Conservation (phyloP, 2,329 filamentous ascomycete genomes). For the Pseudocercospora eumusae region DNA sequence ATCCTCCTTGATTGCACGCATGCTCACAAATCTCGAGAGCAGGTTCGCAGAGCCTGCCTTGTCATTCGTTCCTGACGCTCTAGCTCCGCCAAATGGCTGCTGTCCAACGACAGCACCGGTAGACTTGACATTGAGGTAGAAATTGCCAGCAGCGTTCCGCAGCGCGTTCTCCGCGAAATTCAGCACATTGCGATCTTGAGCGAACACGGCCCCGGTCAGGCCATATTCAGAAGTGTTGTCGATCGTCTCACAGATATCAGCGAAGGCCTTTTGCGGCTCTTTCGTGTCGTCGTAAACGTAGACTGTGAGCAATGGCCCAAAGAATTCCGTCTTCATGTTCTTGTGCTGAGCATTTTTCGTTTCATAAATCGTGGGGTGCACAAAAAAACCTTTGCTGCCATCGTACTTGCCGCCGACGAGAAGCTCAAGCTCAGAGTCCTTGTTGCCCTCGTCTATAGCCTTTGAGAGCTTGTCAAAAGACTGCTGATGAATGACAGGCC, state of each 20-base stretch:
- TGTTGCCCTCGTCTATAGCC: conserved; percentile 78
- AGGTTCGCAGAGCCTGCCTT: conserved; percentile 58
- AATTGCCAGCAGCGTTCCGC: conserved; percentile 75
- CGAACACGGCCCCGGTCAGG: conserved; percentile 75
- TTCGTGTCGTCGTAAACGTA: conserved; percentile 73
- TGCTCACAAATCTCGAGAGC: conserved; percentile 56
- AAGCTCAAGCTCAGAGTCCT: conserved; percentile 70
- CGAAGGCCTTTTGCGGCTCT: conserved; percentile 56
- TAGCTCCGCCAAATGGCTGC: conserved; percentile 53
- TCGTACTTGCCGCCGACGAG: conserved; percentile 77
- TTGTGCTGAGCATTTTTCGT: conserved; percentile 73
- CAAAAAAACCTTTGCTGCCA: conserved; percentile 75
- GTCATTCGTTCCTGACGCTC: conserved; percentile 59
- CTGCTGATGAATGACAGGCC: conserved; percentile 79
- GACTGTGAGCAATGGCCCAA: conserved; percentile 73
- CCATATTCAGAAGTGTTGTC: conserved; percentile 75
- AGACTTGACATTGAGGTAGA: conserved; percentile 83
- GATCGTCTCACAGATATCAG: conserved; percentile 62
- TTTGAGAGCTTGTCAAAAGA: conserved; percentile 78
- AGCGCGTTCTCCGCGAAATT: conserved; percentile 70
- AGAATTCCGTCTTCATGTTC: conserved; percentile 76
- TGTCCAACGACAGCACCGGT: conserved; percentile 51
- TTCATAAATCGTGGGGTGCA: conserved; percentile 79
- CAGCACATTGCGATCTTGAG: conserved; percentile 65
- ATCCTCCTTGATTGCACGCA: conserved; percentile 60